A percentile compares a stretch with the other conserved stretches of the same genome.
Conservation (phyloP, 2,329 filamentous ascomycete species). For the Paracorniculantispora psalliotae region DNA sequence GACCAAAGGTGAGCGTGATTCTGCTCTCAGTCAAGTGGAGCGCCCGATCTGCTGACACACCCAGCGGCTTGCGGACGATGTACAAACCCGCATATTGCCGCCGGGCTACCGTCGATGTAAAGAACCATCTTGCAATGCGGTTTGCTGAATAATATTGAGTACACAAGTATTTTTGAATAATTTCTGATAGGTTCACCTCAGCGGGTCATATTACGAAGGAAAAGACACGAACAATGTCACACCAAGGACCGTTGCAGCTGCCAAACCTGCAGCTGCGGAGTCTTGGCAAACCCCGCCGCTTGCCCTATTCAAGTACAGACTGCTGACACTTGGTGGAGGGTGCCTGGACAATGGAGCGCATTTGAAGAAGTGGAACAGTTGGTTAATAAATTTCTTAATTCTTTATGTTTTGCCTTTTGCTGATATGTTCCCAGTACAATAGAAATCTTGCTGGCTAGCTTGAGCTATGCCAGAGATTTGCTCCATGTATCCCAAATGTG, state of each 20-base stretch:
- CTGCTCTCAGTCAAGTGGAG: neutral
- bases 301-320: neutral
- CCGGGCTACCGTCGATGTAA: neutral
- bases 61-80: neutral
- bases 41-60: neutral
- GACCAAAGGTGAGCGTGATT: neutral
- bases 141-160: neutral
- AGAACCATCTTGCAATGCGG: neutral
- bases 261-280: neutral
- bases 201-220: neutral
- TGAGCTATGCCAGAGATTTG: too few species aligned
- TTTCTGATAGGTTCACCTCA: neutral
- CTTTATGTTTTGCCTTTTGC: neutral
- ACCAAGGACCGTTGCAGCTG: too few species aligned
- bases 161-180: neutral
- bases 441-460: neutral
- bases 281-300: neutral
- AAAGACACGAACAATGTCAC: too few species aligned
- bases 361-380: neutral
- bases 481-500: too few species aligned
- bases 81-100: neutral
- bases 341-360: neutral
- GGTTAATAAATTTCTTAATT: too few species aligned
- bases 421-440: neutral
- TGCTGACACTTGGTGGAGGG: neutral